Conservation (phyloP, 2,329 filamentous ascomycete genomes). For the Cadophora luteo-olivacea region DNA sequence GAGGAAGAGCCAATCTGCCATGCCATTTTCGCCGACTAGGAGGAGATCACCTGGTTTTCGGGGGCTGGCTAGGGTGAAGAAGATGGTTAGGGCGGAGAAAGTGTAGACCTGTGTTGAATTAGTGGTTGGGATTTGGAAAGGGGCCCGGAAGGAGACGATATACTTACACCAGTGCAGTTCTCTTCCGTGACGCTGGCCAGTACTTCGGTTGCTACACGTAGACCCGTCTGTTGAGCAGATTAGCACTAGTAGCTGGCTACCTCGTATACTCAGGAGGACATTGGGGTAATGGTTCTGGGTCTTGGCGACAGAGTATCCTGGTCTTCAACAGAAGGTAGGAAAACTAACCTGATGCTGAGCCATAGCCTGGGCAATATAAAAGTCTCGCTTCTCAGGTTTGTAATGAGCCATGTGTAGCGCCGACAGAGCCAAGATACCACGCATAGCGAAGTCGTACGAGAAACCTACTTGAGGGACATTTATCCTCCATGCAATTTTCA, state of each 20-base stretch:
- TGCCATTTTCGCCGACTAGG: slow-evolving; percentile 44
- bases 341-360: slow-evolving; percentile 44
- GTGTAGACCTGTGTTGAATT: slow-evolving; percentile 43
- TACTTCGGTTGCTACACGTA: slow-evolving; percentile 43
- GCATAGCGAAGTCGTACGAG: slow-evolving; percentile 54
- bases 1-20: slow-evolving; percentile 49
- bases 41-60: slow-evolving; percentile 47
- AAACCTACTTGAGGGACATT: slow-evolving; percentile 55
- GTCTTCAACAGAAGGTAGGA: too few relatives aligned
- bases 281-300: too few relatives aligned
- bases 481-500: slow-evolving; percentile 55
- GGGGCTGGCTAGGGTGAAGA: slow-evolving; percentile 47
- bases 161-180: slow-evolving; percentile 43
- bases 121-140: neutral
- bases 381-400: slow-evolving; percentile 47
- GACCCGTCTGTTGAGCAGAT: slow-evolving; percentile 24
- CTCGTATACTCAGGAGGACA: too few relatives aligned
- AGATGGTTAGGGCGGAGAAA: slow-evolving; percentile 49
- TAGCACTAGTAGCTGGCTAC: neutral
- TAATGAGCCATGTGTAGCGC: slow-evolving; percentile 56
- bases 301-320: too few relatives aligned
- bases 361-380: slow-evolving; percentile 49
- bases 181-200: slow-evolving; percentile 45
- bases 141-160: neutral
- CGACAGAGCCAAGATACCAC: slow-evolving; percentile 55